phyloP scores from a whole-genome alignment of 1,284 basidiomycete species.

The Cutaneotrichosporon cyanovorans region DNA sequence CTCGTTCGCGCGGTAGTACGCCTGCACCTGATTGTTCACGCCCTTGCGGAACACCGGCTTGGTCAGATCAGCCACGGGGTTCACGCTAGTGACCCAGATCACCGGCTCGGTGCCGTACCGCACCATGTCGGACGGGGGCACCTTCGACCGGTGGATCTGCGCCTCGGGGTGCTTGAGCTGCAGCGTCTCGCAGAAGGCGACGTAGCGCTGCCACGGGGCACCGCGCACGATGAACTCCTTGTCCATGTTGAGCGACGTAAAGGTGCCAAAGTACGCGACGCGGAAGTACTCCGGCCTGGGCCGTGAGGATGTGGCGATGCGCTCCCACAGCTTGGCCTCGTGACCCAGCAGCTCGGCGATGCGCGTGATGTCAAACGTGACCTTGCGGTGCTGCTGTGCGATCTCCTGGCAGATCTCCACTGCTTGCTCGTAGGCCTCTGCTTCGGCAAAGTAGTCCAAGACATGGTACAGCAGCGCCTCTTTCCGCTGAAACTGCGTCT shows the following conservation, averaged over 20 bases:
- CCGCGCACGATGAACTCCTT: conserved; percentile 44
- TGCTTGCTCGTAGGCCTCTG: conserved; percentile 91
- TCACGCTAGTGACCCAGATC: conserved; percentile 79
- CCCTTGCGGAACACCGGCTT: conserved; percentile 78
- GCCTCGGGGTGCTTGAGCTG: conserved; percentile 85
- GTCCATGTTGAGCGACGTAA: conserved; percentile 34
- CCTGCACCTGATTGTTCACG: conserved; percentile 68
- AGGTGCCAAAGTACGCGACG: conserved; percentile 51
- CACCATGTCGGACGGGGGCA: conserved; percentile 72
- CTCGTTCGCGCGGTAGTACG: conserved; percentile 59
- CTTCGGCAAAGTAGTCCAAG: conserved; percentile 81
- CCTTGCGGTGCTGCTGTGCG: conserved; percentile 69
- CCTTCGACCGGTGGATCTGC: conserved; percentile 64
- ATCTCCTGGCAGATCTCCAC: conserved; percentile 89
- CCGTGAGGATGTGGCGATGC: conserved; percentile 71
- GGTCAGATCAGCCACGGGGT: conserved; percentile 73
- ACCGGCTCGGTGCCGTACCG: conserved; percentile 73
- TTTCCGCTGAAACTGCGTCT: conserved; percentile 89
- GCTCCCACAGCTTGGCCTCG: conserved; percentile 72
- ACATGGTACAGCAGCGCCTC: conserved; percentile 80
- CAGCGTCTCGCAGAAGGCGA: conserved; percentile 69
- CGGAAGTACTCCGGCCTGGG: conserved; percentile 89
- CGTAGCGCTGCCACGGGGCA: conserved; percentile 34
- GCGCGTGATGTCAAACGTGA: conserved; percentile 80
- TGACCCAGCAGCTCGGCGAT: conserved; percentile 77